Conservation (phyloP, 2,329 filamentous ascomycete genomes). For the Cercospora sp. region DNA sequence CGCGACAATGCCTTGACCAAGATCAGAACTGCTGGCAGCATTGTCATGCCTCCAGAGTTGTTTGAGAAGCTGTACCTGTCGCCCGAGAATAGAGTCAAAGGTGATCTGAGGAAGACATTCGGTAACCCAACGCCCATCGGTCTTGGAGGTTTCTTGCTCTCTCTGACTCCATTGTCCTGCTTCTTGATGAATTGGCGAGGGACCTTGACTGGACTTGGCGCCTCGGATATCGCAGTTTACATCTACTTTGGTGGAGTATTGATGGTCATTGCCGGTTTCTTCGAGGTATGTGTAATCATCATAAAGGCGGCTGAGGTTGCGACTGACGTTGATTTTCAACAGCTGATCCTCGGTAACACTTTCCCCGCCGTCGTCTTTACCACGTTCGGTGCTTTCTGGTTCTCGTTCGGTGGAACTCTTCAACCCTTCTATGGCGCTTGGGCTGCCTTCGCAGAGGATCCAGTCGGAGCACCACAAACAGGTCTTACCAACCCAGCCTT, state of each 20-base stretch:
- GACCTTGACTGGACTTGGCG: slow-evolving; percentile 52
- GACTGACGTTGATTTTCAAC: background rate
- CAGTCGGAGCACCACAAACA: background rate
- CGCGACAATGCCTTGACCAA: slow-evolving; percentile 43
- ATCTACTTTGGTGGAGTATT: slow-evolving; percentile 51
- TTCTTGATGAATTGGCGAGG: slow-evolving; percentile 61
- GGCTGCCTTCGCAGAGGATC: slow-evolving; percentile 22
- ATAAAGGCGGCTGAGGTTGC: background rate
- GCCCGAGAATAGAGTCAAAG: slow-evolving; percentile 52
- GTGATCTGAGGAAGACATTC: slow-evolving; percentile 51
- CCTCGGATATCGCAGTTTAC: slow-evolving; percentile 46
- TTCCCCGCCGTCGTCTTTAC: slow-evolving; percentile 57
- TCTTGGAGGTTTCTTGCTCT: slow-evolving; percentile 57
- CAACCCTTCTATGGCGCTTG: background rate
- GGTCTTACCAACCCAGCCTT: background rate
- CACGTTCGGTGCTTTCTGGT: slow-evolving; percentile 57
- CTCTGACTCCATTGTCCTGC: slow-evolving; percentile 56
- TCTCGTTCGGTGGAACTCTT: slow-evolving; percentile 34
- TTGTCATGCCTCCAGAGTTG: slow-evolving; percentile 55
- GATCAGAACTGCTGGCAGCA: slow-evolving; percentile 55
- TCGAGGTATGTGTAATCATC: background rate
- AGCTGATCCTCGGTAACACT: slow-evolving; percentile 55
- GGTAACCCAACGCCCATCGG: slow-evolving; percentile 54
- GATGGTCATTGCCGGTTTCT: background rate
- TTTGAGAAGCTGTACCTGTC: slow-evolving; percentile 56